Evolutionary conservation across 352 stramenopile species (phyloP).

Genomic region (Pythium monospermum): DNA sequence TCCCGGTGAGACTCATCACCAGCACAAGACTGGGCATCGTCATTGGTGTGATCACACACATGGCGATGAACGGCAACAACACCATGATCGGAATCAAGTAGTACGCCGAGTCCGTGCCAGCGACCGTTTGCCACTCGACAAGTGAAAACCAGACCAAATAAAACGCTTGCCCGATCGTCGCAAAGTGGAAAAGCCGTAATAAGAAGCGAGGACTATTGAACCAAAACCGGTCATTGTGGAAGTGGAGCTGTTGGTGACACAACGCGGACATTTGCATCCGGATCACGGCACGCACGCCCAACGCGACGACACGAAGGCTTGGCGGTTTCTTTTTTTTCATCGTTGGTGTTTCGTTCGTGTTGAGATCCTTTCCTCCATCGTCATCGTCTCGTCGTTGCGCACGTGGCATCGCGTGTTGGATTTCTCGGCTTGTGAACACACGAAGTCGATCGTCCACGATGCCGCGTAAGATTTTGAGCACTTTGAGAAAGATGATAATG

Average conservation of each 20-base stretch:
- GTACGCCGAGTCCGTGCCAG: constrained; percentile 11
- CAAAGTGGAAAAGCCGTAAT: constrained; percentile 78
- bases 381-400: neutral
- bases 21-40: constrained; percentile 86
- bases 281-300: constrained; percentile 63
- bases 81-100: constrained; percentile 60
- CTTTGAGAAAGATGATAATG: constrained; percentile 82
- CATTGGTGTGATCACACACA: constrained; percentile 79
- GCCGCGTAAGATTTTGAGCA: constrained; percentile 71
- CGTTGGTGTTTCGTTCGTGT: neutral
- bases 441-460: constrained; percentile 80
- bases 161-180: constrained; percentile 82
- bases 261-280: constrained; percentile 88
- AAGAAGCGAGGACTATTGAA: constrained; percentile 70
- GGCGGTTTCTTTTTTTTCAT: constrained; percentile 12
- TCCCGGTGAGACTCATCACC: constrained; percentile 82
- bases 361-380: neutral
- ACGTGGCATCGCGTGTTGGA: constrained; percentile 33
- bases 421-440: constrained; percentile 64
- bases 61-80: constrained; percentile 50
- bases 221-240: constrained; percentile 81
- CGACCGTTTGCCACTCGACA: constrained; percentile 48
- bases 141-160: constrained; percentile 85
- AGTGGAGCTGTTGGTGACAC: constrained; percentile 76
- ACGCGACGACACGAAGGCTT: constrained; percentile 49